Percentiles rank a stretch among this genome's conserved stretches.
Evolutionary conservation across 805 yeast genomes (phyloP).

Genomic region (Monosporozyma servazzii): DNA sequence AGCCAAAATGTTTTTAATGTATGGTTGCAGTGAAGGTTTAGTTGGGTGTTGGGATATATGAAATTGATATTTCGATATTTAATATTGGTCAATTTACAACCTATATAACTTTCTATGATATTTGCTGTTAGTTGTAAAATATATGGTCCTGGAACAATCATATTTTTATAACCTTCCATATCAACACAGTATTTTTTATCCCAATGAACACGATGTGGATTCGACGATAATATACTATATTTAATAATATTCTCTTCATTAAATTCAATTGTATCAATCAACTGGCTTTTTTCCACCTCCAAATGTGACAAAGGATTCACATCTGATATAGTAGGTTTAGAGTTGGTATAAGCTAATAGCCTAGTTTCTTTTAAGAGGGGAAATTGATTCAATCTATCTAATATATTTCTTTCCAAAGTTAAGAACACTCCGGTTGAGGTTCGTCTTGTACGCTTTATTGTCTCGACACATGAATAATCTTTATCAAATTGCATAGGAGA

Average conservation of each 20-base stretch:
- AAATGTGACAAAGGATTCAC: background rate
- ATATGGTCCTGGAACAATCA: conserved; percentile 78
- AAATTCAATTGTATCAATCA: conserved; percentile 18
- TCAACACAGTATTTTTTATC: conserved; percentile 44
- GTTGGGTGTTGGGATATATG: conserved; percentile 31
- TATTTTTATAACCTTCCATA: conserved; percentile 50
- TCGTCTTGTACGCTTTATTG: conserved; percentile 34
- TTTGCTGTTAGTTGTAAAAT: conserved; percentile 51
- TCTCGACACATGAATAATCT: conserved; percentile 44
- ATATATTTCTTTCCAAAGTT: conserved; percentile 44
- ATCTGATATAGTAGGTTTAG: conserved; percentile 8
- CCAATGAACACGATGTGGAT: conserved; percentile 78
- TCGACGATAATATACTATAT: conserved; percentile 69
- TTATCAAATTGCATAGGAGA: conserved; percentile 32
- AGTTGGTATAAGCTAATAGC: conserved; percentile 51
- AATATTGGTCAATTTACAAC: conserved; percentile 22
- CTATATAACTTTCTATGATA: conserved; percentile 32
- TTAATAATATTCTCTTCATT: conserved; percentile 39
- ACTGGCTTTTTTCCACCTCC: background rate
- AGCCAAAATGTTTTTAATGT: conserved; percentile 38
- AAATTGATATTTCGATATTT: conserved; percentile 38
- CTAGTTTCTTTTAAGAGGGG: conserved; percentile 43
- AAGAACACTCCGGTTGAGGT: conserved; percentile 39
- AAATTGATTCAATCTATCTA: conserved; percentile 11
- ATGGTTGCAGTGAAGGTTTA: conserved; percentile 7